phyloP scores from a whole-genome alignment of 1,284 basidiomycete species.

The Cystobasidiaceae sp. region DNA sequence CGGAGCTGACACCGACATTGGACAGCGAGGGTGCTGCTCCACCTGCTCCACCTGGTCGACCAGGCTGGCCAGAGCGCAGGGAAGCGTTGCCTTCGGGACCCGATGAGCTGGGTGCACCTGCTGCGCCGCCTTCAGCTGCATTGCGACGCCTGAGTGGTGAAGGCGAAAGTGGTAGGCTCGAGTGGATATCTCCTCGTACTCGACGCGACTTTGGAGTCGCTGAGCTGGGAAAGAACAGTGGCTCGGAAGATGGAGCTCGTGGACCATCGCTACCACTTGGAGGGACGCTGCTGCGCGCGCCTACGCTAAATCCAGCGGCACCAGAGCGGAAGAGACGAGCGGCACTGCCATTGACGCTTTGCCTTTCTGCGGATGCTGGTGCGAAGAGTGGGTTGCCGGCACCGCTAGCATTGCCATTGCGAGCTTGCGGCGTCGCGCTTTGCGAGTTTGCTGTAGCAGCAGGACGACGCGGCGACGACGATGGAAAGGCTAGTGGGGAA shows the following conservation, averaged over 20 bases:
- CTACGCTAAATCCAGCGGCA: constrained; percentile 31
- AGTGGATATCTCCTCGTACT: constrained; percentile 70
- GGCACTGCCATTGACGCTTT: constrained; percentile 5
- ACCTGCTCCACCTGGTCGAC: constrained; percentile 26
- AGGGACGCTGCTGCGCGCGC: background rate
- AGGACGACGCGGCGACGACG: constrained; percentile 60
- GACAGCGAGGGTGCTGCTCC: constrained; percentile 57
- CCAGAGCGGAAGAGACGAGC: background rate
- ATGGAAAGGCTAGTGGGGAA: constrained; percentile 53
- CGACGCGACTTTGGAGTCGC: constrained; percentile 30
- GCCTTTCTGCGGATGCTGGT: constrained; percentile 33
- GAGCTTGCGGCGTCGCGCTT: too few relatives aligned
- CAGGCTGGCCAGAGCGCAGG: constrained; percentile 18
- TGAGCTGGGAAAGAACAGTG: constrained; percentile 50
- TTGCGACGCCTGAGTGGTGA: constrained; percentile 48
- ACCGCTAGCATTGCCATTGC: constrained; percentile 8
- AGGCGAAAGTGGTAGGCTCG: constrained; percentile 55
- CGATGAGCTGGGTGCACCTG: constrained; percentile 32
- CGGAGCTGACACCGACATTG: constrained; percentile 55
- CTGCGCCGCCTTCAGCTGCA: constrained; percentile 51
- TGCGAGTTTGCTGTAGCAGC: too few relatives aligned
- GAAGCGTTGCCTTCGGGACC: constrained; percentile 16
- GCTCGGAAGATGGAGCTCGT: constrained; percentile 37
- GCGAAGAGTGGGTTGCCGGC: constrained; percentile 25
- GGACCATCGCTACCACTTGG: background rate